phyloP scores from a whole-genome alignment of 2,329 filamentous ascomycete species.

The Rhytidhysteron rufulum region DNA sequence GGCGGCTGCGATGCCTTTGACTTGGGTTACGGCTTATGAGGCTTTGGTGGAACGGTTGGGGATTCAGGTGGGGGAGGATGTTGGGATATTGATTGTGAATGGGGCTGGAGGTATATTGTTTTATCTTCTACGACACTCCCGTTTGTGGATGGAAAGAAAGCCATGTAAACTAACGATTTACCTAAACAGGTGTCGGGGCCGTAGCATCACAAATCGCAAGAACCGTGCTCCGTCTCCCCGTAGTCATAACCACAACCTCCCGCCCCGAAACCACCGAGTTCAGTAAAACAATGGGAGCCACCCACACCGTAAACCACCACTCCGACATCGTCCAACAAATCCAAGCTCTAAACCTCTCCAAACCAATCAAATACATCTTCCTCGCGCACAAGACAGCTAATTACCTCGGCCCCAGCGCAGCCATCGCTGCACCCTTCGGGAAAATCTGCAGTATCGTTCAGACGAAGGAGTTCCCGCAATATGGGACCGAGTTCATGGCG shows the following conservation, averaged over 20 bases:
- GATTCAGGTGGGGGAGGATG: no score
- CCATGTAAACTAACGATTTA: no score
- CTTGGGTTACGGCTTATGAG: no score
- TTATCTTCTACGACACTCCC: no score
- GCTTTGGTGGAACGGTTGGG: no score
- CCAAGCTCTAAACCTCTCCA: slow-evolving; percentile 29
- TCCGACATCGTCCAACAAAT: slow-evolving; percentile 39
- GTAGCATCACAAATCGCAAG: no score
- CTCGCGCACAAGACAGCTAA: slow-evolving; percentile 41
- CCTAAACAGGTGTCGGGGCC: no score
- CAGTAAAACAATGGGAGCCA: slow-evolving; percentile 38
- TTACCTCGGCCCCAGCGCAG: slow-evolving; percentile 37
- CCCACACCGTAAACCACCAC: slow-evolving; percentile 42
- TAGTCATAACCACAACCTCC: slow-evolving; percentile 44
- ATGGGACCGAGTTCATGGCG: slow-evolving; percentile 45
- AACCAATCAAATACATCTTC: slow-evolving; percentile 41
- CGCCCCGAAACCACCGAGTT: slow-evolving; percentile 39
- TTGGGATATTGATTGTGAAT: no score
- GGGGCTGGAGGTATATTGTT: no score
- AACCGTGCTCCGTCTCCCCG: no score
- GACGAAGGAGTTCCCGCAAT: slow-evolving; percentile 39
- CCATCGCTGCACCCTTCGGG: slow-evolving; percentile 42
- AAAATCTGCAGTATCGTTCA: slow-evolving; percentile 47
- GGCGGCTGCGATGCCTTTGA: no score
- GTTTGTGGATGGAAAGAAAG: no score